Evolutionary conservation across 805 yeast species (phyloP).

Genomic region (Lipomyces yamanashiensis): DNA sequence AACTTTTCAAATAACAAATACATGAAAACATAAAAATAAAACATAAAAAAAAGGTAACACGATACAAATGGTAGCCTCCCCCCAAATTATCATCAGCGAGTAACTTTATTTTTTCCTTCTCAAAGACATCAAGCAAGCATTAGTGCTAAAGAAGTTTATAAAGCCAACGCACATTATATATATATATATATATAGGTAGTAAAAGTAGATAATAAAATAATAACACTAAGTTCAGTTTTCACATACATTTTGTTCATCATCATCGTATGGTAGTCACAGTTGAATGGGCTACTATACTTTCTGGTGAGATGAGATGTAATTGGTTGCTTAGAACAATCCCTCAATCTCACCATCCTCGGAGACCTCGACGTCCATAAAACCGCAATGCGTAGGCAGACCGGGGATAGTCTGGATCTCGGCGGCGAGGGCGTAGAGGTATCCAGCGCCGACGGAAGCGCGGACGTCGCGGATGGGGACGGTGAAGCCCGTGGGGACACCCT

Average conservation of each 20-base stretch:
- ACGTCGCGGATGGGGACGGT: constrained; percentile 93
- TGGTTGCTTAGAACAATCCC: constrained; percentile 70
- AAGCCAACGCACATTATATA: too few relatives aligned
- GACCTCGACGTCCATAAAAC: constrained; percentile 96
- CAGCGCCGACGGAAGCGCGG: constrained; percentile 94
- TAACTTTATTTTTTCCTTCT: background rate
- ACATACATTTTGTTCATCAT: background rate
- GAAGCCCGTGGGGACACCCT: constrained; percentile 95
- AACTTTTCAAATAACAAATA: constrained; percentile 13
- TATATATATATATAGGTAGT: too few relatives aligned
- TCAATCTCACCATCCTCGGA: constrained; percentile 88
- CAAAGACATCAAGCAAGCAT: too few relatives aligned
- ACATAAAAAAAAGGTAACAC: background rate
- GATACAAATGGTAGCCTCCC: background rate
- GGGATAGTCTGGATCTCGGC: constrained; percentile 98
- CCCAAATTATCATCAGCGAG: background rate
- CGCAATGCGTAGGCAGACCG: constrained; percentile 93
- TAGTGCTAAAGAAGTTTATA: too few relatives aligned
- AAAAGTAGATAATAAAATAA: background rate
- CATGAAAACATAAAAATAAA: background rate
- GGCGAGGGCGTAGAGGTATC: constrained; percentile 93
- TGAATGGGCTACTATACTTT: constrained; percentile 20
- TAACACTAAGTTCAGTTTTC: background rate
- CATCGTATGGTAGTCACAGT: constrained; percentile 19
- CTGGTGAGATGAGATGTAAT: background rate